Conservation (phyloP, 2,329 filamentous ascomycete species). For the Arthrinium puccinioides region DNA sequence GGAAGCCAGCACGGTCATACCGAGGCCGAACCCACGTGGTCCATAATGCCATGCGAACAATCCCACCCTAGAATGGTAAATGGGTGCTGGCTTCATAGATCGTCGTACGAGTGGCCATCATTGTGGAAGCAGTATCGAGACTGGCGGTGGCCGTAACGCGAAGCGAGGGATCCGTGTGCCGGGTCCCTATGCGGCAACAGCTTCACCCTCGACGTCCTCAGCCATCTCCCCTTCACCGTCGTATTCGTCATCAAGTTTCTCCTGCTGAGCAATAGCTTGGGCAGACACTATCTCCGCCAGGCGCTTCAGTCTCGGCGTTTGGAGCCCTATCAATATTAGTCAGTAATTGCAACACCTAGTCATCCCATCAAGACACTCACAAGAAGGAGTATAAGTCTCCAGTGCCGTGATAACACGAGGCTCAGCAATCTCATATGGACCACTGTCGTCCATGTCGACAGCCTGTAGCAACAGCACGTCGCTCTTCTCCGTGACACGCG, state of each 20-base stretch:
- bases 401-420: conserved; percentile 91
- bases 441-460: conserved; percentile 98
- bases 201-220: conserved; percentile 40
- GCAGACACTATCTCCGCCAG: conserved; percentile 97
- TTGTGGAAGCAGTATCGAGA: conserved; percentile 2
- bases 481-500: conserved; percentile 94
- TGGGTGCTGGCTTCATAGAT: too few relatives aligned
- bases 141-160: neutral
- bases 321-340: conserved; percentile 60
- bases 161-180: conserved; percentile 2
- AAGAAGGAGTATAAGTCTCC: conserved; percentile 97
- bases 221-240: conserved; percentile 37
- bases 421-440: conserved; percentile 96
- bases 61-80: too few relatives aligned
- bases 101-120: neutral
- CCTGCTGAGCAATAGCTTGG: conserved; percentile 92
- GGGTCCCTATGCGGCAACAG: conserved; percentile 2
- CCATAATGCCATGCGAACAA: too few relatives aligned
- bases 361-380: conserved; percentile 47
- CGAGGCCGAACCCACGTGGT: too few relatives aligned
- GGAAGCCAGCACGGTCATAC: too few relatives aligned
- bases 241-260: conserved; percentile 55
- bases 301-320: conserved; percentile 91
- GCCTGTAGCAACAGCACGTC: conserved; percentile 89
- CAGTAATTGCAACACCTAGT: conserved; percentile 3